Evolutionary conservation across 768 basidiomycete genomes (phyloP).

Genomic region (Phaeotremella fagi): DNA sequence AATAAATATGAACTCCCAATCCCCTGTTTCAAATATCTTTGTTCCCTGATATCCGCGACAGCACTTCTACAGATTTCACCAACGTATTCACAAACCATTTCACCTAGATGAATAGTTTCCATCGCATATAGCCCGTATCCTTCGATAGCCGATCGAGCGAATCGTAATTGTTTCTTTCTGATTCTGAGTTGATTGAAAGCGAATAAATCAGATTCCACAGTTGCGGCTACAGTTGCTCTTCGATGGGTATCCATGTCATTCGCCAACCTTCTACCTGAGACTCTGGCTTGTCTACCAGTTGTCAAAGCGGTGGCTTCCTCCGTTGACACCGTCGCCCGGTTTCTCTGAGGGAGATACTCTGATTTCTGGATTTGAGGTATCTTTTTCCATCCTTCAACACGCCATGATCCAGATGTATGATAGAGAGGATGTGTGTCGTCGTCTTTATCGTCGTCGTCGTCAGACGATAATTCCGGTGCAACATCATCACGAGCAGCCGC

Average conservation of each 20-base stretch:
- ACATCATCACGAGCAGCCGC: constrained; percentile 29
- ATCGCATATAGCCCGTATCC: constrained; percentile 98
- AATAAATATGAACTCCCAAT: constrained; percentile 98
- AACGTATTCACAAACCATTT: constrained; percentile 99
- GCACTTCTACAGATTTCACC: constrained; percentile 93
- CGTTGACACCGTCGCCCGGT: constrained; percentile 42
- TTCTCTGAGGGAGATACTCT: constrained; percentile 76
- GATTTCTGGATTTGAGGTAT: constrained; percentile 88
- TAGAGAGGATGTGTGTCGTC: constrained; percentile 47
- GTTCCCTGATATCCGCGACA: constrained; percentile 94
- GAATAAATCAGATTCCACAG: constrained; percentile 67
- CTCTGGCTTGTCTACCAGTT: constrained; percentile 65
- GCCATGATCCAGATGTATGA: constrained; percentile 77
- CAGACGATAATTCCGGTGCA: constrained; percentile 19
- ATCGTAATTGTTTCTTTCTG: constrained; percentile 93
- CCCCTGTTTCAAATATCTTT: constrained; percentile 91
- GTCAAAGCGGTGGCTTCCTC: constrained; percentile 53
- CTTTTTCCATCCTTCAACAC: constrained; percentile 93
- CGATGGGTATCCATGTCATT: constrained; percentile 93
- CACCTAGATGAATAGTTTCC: constrained; percentile 86
- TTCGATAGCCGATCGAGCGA: constrained; percentile 91
- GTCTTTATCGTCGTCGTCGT: constrained; percentile 22
- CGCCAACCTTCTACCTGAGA: constrained; percentile 82
- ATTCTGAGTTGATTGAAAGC: constrained; percentile 99
- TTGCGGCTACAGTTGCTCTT: constrained; percentile 50